Evolutionary conservation across 2,329 filamentous ascomycete genomes (phyloP), one percentile per base, ranked within the genome.

Genomic region (Leptographium wingfieldii): DNA sequence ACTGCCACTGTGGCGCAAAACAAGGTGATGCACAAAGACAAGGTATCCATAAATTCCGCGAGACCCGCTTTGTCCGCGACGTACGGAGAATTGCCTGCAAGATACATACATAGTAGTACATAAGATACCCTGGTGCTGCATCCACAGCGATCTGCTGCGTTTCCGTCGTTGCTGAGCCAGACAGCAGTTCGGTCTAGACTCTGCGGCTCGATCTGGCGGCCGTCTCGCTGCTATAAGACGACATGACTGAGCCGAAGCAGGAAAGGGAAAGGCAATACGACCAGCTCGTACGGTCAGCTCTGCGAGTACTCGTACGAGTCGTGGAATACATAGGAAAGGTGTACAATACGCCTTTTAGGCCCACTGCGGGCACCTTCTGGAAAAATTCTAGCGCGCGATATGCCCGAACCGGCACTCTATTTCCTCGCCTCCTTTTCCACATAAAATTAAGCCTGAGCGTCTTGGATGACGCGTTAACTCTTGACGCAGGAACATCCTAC

Each of bases 321-420:
- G 43, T 56, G 25, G 35, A 56, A 56, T 14, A 22, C 22, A 22
- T 22, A 56, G 55, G 29, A 12, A 35, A 7, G 33, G 33, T 33
- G 38, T 33, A 27, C 10, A 43, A 33, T 56, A 56, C 55, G 55
- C 33, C 53, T 56, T 31, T 35, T 12, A 10, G 31, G 35, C 22
- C 38, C 54, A 33, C 38, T 43, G n/a, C 35, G n/a, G 38, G 35
- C 22, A 14, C 31, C 56, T 57, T 57, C 56, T 57, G 56, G 56
- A 57, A 57, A 31, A 51, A 57, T 57, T 57, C 56, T 57, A 57
- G 56, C 56, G 56, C 22, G n/a, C 9, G 29, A 3, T 51, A 35
- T 56, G 38, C 55, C 12, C 43, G 22, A 46, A 46, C 43, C 43
- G 43, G 19, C 43, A n/a, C 43, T 22, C 43, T 46, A 46, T 46